These are phyloP conservation scores for Spatholobus suberectus DNA, from an alignment of 306 rosid genomes.

Conservation along the genomic window DNA sequence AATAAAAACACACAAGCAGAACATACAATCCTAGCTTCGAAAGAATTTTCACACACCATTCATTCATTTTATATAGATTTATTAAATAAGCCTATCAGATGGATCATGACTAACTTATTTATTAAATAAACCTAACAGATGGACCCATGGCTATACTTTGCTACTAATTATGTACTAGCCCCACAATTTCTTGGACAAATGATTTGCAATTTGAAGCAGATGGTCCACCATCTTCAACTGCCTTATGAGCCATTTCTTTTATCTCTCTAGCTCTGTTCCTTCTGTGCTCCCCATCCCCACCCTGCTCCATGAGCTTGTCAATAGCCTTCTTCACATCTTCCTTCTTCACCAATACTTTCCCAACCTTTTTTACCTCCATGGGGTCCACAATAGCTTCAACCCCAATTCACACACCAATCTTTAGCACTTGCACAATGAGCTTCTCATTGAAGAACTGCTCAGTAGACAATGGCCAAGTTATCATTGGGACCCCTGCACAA, in stretches of 20 bases:
- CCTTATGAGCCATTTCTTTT: constrained; percentile 51
- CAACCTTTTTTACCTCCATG: constrained; percentile 50
- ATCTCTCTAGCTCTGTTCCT: constrained; percentile 55
- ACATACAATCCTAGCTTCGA: no score
- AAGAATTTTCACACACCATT: no score
- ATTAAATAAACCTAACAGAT: not conserved
- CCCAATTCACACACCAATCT: constrained; percentile 66
- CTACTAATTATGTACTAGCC: not conserved
- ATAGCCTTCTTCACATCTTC: constrained; percentile 57
- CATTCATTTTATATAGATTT: no score
- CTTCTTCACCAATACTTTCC: constrained; percentile 51
- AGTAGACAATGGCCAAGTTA: constrained; percentile 72
- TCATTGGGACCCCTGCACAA: constrained; percentile 66
- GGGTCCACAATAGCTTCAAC: constrained; percentile 49
- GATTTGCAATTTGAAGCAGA: constrained; percentile 55
- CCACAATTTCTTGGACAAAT: constrained; percentile 51
- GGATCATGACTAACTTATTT: not conserved
- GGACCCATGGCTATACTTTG: not conserved
- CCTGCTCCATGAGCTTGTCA: constrained; percentile 54
- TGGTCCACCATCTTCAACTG: constrained; percentile 65
- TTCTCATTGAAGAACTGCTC: constrained; percentile 81
- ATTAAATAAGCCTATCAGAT: no score
- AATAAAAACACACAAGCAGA: no score
- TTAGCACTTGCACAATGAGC: constrained; percentile 56
- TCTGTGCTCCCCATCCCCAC: constrained; percentile 55